Base-by-base conservation (phyloP, 768 basidiomycete genomes). In the Tulasnella sp. region DNA sequence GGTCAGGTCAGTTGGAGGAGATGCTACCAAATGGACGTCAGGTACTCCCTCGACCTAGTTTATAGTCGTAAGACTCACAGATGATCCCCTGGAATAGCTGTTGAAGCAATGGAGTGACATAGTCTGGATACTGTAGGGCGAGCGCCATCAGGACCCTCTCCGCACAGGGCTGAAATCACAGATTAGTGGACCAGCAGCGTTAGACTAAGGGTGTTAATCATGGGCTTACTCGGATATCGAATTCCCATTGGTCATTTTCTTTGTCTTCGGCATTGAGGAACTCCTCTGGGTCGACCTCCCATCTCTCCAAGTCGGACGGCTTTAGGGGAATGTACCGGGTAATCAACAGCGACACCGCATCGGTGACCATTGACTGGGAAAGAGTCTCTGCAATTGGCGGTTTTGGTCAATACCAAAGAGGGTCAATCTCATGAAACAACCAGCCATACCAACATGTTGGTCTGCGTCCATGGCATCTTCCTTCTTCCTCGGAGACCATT, bases 191-290 rank as follows among this genome's bases (percentile, higher is more conserved):
- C 20, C 18, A 77, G 7, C n/a, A 41, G 42, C 42, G 9, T 42
- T 42, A 8, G 37, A 2, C 54, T 48, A 64, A 22, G 20, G n/a
- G 54, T 9, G n/a, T 28, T 1, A 28, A 81, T 34, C 80, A 79
- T 60, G 69, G n/a, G 44, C 92, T 41, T 83, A 97, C 96, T 82
- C 97, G 89, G 81, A 98, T 91, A 83, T 97, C 96, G 83, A 90
- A 98, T 83, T 96, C 93, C 96, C 97, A 98, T 80, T 94, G 91
- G 54, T 97, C 96, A 64, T 92, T 94, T 82, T 96, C 96, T 82
- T 92, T 92, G 80, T 96, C 95, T 85, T 98, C 96, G 14, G 91
- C 86, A 81, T 95, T 94, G 16, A 97, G 90, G 95, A 96, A 99
- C 83, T 97, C 95, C 87, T 99, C 97, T 0, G 97, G 96, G 84